These are phyloP conservation scores for Mucor circinelloides DNA, from an alignment of 371 early-diverging fungal genomes.

Conservation along the genomic window DNA sequence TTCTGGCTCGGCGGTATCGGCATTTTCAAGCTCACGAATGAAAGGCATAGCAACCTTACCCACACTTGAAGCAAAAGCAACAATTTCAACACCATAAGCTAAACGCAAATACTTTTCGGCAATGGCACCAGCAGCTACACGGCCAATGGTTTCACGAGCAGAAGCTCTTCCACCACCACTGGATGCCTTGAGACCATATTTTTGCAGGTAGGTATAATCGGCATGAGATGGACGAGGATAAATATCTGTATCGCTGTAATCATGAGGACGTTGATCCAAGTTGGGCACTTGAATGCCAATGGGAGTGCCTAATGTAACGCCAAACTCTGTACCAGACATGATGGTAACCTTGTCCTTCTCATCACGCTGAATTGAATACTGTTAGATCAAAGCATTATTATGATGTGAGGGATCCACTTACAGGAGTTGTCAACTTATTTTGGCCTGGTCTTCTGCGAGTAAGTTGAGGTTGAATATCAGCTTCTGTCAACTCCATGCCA, in stretches of 20 bases:
- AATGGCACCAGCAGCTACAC: conserved; percentile 95
- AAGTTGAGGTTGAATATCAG: conserved; percentile 91
- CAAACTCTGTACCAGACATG: conserved; percentile 92
- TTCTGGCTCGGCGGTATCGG: conserved; percentile 51
- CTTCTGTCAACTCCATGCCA: conserved; percentile 86
- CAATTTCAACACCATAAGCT: conserved; percentile 86
- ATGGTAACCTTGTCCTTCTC: conserved; percentile 72
- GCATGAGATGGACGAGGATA: conserved; percentile 96
- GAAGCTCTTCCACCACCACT: conserved; percentile 94
- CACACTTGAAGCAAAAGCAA: conserved; percentile 92
- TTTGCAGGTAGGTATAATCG: conserved; percentile 95
- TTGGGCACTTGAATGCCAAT: conserved; percentile 92
- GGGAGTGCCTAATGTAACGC: conserved; percentile 93
- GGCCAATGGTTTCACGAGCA: conserved; percentile 96
- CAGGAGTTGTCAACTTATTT: conserved; percentile 92
- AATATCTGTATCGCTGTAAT: conserved; percentile 92
- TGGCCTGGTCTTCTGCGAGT: conserved; percentile 95
- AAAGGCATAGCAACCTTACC: conserved; percentile 84
- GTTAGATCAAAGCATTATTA: not conserved
- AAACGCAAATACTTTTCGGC: conserved; percentile 91
- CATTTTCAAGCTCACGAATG: conserved; percentile 54
- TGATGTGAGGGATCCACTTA: conserved; percentile 34
- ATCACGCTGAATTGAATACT: conserved; percentile 14
- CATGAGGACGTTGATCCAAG: conserved; percentile 94
- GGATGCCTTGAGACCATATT: conserved; percentile 95